Evolutionary conservation across 768 basidiomycete species (phyloP), one percentile per base, ranked within the genome.

Genomic region (Lentinula detonsa): DNA sequence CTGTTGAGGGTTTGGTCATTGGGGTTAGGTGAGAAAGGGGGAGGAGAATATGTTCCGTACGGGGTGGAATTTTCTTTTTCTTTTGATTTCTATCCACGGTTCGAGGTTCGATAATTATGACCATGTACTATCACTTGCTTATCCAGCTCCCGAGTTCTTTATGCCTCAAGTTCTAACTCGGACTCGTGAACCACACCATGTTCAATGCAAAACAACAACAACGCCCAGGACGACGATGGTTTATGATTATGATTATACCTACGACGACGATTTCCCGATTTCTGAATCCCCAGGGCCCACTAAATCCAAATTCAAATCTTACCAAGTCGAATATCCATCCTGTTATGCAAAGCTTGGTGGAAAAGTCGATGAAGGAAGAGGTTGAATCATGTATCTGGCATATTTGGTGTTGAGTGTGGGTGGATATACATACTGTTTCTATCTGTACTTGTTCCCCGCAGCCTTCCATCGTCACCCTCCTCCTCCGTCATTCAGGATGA

Each of bases 361-460:
- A 91, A 78, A 84, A 81, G 64, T 83, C 86, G 65, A 93, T 97
- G 85, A 76, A 79, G 62, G 71, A 76, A 57, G 92, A 95, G 68
- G 78, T 21, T 94, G 48, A 90, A 91, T n/a, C 86, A 95, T 72
- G 90, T 98, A 63, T 83, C 86, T 66, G 86, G 87, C 21, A 88
- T 98, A 65, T 86, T 95, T 35, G 92, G 93, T 31, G 87, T 95
- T 54, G 90, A 96, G 63, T 28, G 95, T 95, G 69, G 72, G 93
- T 83, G 57, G 54, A 46, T 61, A 50, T 43, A 58, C 49, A 28
- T 28, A 28, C 28, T 28, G 23, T 28, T 28, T 28, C 28, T 28
- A 28, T 23, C 23, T 23, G 23, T 23, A 23, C 23, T 23, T 23
- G 23, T 49, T 9, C 13, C n/a, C 48, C 18, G 42, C 56, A 94